Evolutionary conservation across 2,329 filamentous ascomycete genomes (phyloP).

Genomic region (Coniochaeta ligniaria): DNA sequence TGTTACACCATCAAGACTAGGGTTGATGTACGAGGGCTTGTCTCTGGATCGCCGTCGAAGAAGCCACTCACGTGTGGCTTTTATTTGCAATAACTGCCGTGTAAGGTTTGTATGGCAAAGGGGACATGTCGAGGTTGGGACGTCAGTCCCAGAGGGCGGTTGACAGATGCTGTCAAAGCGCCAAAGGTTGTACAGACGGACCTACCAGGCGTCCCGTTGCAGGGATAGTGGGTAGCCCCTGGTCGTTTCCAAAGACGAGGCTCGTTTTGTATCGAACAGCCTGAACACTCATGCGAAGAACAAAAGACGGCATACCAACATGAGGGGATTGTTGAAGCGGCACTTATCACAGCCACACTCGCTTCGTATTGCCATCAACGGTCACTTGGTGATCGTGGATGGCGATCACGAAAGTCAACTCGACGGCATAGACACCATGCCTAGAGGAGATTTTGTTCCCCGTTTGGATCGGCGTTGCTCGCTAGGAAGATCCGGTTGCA

Average conservation of each 20-base stretch:
- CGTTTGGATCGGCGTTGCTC: background rate
- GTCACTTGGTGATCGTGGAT: background rate
- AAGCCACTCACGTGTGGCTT: background rate
- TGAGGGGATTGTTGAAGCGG: background rate
- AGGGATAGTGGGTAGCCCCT: background rate
- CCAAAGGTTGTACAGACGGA: background rate
- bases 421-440: background rate
- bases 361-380: background rate
- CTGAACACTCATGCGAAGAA: background rate
- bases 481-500: background rate
- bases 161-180: background rate
- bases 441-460: background rate
- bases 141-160: background rate
- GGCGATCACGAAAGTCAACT: background rate
- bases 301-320: background rate
- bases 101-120: background rate
- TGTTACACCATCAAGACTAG: background rate
- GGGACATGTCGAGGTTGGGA: background rate
- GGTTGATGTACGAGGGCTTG: background rate
- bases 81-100: background rate
- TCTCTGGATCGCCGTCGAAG: background rate
- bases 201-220: background rate
- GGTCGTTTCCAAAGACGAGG: background rate
- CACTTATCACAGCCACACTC: background rate
- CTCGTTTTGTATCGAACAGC: constrained; percentile 1